Conservation (phyloP, 768 basidiomycete species). For the Rhizopogon vinicolor region DNA sequence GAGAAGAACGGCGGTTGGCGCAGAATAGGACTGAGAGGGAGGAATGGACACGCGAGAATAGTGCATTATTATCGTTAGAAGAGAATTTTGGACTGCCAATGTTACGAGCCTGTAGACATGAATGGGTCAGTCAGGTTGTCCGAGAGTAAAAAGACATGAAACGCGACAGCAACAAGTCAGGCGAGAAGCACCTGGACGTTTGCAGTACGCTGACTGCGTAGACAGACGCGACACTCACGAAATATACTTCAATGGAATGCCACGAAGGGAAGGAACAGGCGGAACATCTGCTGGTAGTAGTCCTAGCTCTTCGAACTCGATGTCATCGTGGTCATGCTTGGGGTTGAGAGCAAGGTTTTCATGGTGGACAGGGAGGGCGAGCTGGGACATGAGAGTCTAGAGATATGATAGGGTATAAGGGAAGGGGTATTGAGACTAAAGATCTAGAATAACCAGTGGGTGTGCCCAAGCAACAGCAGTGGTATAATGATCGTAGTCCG, state of each 20-base stretch:
- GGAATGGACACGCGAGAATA: constrained; percentile 85
- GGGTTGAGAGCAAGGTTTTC: constrained; percentile 23
- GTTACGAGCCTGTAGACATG: constrained; percentile 56
- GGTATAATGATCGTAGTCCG: background rate
- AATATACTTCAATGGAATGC: constrained; percentile 75
- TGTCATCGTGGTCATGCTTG: constrained; percentile 30
- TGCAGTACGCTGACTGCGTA: constrained; percentile 2
- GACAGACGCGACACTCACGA: constrained; percentile 46
- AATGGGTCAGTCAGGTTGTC: constrained; percentile 1
- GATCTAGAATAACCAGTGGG: background rate
- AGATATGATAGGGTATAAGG: constrained; percentile 19
- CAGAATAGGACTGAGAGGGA: constrained; percentile 76
- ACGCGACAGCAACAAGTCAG: background rate
- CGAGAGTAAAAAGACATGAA: background rate
- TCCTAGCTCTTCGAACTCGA: constrained; percentile 43
- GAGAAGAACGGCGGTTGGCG: constrained; percentile 91
- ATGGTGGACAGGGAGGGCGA: constrained; percentile 6
- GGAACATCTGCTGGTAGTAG: constrained; percentile 27
- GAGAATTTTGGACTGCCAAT: constrained; percentile 90
- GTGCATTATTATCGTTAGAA: constrained; percentile 92
- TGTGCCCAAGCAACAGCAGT: background rate
- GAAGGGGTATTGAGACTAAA: constrained; percentile 3
- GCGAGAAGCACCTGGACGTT: background rate
- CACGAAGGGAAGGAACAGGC: constrained; percentile 53
- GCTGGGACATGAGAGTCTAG: constrained; percentile 17